Base-by-base conservation (phyloP, 192 early-diverging fungal genomes). In the Chytriomyces sp. region DNA sequence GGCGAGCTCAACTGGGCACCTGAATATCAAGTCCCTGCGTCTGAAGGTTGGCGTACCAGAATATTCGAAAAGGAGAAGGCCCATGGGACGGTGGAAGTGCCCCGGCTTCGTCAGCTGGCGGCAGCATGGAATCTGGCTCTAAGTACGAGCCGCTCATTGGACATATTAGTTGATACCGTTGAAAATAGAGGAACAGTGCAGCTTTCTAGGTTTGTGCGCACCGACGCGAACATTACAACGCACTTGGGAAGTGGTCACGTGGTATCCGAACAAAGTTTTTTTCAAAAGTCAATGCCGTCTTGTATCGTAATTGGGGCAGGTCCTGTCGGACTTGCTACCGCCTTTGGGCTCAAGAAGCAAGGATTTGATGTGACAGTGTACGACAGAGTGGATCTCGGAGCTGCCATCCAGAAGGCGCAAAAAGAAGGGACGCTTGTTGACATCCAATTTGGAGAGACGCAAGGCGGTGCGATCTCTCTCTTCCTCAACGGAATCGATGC, bases 291-390 rank as follows among this genome's bases (percentile, higher is more conserved):
- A n/a, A n/a, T n/a, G n/a, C n/a, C n/a, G n/a, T n/a, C n/a, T n/a
- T n/a, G n/a, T n/a, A n/a, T n/a, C n/a, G n/a, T n/a, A n/a, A 64
- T 64, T 38, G 63, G 63, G 6, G 41, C 41, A 17, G 63, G 63
- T 4, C 63, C 63, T 28, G 63, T 64, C 25, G 63, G 63, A 12
- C 17, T 30, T 39, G 63, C 63, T 25, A 64, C 63, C n/a, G 63
- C 63, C 5, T 44, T n/a, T 19, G 63, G 63, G 5, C 39, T 64
- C 6, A 44, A 39, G 39, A 39, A 44, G 5, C 63, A 49, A 26
- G 63, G 63, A 4, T 44, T 37, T 41, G 19, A 64, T 12, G 63
- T 64, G 36, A 64, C 63, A 25, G 12, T 64, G 6, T 7, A 22
- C 40, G 63, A 64, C 63, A 30, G 63, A 30, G 28, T 64, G 19